These are phyloP conservation scores for Colletotrichum eremochloae DNA, from an alignment of 2,329 filamentous ascomycete species.

Conservation along the genomic window DNA sequence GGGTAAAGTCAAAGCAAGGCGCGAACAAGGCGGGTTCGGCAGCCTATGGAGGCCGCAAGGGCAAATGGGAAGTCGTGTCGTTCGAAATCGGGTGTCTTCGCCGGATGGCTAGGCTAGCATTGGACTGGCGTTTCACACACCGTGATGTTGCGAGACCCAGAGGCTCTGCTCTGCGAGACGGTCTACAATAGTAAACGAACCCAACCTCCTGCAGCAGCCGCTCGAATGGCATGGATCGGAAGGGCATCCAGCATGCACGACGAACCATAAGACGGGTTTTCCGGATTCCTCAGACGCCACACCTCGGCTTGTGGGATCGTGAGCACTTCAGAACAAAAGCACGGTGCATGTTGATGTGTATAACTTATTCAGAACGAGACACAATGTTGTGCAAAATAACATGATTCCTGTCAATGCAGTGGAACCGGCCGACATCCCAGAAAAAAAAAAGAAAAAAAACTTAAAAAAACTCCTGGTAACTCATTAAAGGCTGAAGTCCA, in stretches of 20 bases:
- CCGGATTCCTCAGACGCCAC: not conserved
- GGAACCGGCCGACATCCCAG: not conserved
- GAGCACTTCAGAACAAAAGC: not conserved
- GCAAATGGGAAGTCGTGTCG: not conserved
- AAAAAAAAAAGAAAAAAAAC: too few species aligned
- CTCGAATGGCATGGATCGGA: slow-evolving; percentile 2
- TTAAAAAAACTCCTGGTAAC: slow-evolving; percentile 8
- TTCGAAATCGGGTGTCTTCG: not conserved
- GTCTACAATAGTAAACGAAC: not conserved
- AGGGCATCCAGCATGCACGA: not conserved
- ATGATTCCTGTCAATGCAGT: not conserved
- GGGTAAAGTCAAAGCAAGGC: slow-evolving; percentile 2
- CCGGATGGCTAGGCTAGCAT: too few species aligned
- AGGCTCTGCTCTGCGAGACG: slow-evolving; percentile 14
- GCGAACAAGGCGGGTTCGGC: not conserved
- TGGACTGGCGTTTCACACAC: too few species aligned
- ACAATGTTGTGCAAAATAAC: not conserved
- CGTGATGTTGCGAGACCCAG: not conserved
- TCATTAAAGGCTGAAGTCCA: not conserved
- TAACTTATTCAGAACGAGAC: not conserved
- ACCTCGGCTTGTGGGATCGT: not conserved
- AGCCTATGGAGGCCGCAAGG: not conserved
- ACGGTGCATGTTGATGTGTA: not conserved
- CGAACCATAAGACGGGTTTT: not conserved
- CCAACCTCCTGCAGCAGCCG: slow-evolving; percentile 7